Evolutionary conservation across 2,329 filamentous ascomycete species (phyloP), one percentile per base, ranked within the genome.

Genomic region (Geoglossum cookeanum): DNA sequence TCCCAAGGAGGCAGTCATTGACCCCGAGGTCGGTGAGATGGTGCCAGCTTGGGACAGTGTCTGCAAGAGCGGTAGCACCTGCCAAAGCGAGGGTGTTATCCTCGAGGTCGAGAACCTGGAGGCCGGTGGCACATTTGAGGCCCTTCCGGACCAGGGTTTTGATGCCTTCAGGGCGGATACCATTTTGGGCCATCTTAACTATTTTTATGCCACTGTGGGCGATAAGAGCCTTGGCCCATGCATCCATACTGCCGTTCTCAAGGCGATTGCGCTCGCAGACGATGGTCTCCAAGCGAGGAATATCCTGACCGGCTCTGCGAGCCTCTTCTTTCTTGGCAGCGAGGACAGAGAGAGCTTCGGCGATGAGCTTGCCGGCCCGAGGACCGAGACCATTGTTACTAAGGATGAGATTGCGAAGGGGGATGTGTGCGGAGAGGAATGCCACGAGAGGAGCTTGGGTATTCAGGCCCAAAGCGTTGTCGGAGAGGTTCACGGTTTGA

Each of bases 341-440:
- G 44, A 98, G 82, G 61, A 82, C 78, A 22, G 81, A 84, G 57
- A 98, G 82, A 5, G 92, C 87, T 67, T 96, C 83, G 55, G 91
- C 92, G 64, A 98, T 83, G 57, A 92, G 76, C 51, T 87, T 87
- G 58, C 92, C 92, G 8, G 91, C 91, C 60, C 89, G 84, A 27
- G 92, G 92, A 11, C 92, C 92, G 42, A 98, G 80, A 32, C 92
- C 92, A 70, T 98, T 98, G 77, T 98, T 98, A 77, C 97, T 97
- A 59, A 98, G 81, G 71, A 94, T 88, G 32, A 98, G 80, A 70
- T 96, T 90, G 70, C 90, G 89, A 47, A 98, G 82, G 2, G 92
- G 91, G 2, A 86, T 81, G 72, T 97, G 91, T 59, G 83, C 78
- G 57, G 86, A 83, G 60, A 98, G 81, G 74, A 98, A 98, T 59